Base-by-base conservation (phyloP, 164 flowering plant species). In the Annona squamosa region DNA sequence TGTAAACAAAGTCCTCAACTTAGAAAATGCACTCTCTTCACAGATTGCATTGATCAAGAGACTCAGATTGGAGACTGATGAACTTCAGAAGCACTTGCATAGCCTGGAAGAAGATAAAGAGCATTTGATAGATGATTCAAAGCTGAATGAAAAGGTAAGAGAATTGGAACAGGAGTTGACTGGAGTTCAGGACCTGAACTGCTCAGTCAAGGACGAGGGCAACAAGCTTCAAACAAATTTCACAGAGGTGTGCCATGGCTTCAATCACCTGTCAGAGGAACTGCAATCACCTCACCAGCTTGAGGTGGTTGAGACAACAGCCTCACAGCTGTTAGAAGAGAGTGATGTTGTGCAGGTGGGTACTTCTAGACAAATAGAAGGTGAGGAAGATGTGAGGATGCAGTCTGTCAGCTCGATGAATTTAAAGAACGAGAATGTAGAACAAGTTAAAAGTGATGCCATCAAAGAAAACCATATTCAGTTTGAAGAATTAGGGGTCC, bases 31-130 rank as follows among this genome's bases (percentile, higher is more conserved):
- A 18, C 83, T 87, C 44, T 86, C 91, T 4, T 87, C 93, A 42
- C 97, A 94, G 78, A 82, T 84, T 63, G 90, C 91, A 67, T 85
- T 89, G 5, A 81, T 91, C 10, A 74, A 86, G 76, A 85, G 87
- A 73, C 74, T 92, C 61, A 85, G 84, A 77, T 74, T 81, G 61
- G 97, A 92, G 78, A 82, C 88, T 0, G 88, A 86, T 73, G 92
- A 86, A 5, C 92, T 94, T 74, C 88, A 86, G 46, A 72, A 77
- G 44, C 85, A 89, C 48, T 77, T 94, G 74, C 80, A 66, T 75
- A 78, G 56, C 76, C 70, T 94, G 81, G 97, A 94, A 78, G 86
- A 86, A 47, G 91, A 85, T 37, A 85, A 87, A 78, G 83, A 77
- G 56, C 45, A 42, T 67, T 48, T 78, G 61, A 68, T 68, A 18